Evolutionary conservation across 2,329 filamentous ascomycete genomes (phyloP).

Genomic region (Clonostachys sp.): DNA sequence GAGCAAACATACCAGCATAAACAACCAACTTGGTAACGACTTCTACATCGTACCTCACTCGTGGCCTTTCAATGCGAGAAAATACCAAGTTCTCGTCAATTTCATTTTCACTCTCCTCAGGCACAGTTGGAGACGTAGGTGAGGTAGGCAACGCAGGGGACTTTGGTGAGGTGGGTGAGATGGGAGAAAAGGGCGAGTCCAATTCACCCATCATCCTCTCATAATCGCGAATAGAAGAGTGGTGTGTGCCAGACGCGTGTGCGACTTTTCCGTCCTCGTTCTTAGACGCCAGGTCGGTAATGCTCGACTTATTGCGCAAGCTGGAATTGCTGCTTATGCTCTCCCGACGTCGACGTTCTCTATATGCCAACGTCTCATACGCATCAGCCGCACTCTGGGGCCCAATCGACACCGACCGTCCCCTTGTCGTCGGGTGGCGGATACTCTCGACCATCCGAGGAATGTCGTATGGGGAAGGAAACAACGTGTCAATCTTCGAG

Average conservation of each 20-base stretch:
- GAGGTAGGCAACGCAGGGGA: background rate
- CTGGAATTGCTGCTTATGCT: constrained; percentile 48
- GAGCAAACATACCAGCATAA: constrained; percentile 67
- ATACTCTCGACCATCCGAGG: constrained; percentile 79
- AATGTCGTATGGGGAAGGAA: constrained; percentile 85
- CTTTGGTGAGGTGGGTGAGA: background rate
- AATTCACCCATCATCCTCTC: constrained; percentile 71
- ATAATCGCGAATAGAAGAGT: constrained; percentile 53
- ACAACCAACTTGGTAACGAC: constrained; percentile 96
- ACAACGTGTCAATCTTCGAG: constrained; percentile 73
- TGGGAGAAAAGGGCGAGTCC: background rate
- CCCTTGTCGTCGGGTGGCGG: constrained; percentile 64
- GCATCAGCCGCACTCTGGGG: constrained; percentile 95
- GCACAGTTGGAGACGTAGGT: constrained; percentile 12
- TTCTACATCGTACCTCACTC: constrained; percentile 96
- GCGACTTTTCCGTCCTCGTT: constrained; percentile 31
- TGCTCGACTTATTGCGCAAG: constrained; percentile 36
- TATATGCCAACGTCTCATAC: constrained; percentile 90
- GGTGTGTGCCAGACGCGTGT: constrained; percentile 39
- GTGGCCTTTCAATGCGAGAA: constrained; percentile 74
- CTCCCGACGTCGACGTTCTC: constrained; percentile 59
- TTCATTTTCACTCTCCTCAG: constrained; percentile 37
- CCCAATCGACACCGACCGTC: constrained; percentile 81
- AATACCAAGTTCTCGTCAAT: constrained; percentile 77
- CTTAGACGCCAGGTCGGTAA: constrained; percentile 31